Base-by-base conservation (phyloP, 2,329 filamentous ascomycete species). In the Talaromyces sp. region DNA sequence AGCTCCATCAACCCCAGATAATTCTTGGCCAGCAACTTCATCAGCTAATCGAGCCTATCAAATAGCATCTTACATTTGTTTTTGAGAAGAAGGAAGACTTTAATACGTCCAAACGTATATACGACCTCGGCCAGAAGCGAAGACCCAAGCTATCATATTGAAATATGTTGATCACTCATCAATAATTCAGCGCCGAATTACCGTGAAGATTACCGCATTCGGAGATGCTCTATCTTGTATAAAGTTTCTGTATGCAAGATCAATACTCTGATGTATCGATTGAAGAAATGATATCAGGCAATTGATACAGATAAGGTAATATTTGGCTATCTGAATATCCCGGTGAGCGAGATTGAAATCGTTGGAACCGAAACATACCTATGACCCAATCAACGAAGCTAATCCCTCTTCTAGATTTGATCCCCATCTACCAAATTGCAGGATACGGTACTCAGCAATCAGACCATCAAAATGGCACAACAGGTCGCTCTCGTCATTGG, bases 401-500 rank as follows among this genome's bases (percentile, higher is more conserved):
- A 15, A 25, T 25, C 13, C 11, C 6, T n/a, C 15, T n/a, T 19
- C 15, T 15, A 52, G 25, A 31, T 33, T n/a, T 27, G 7, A 31
- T 17, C 5, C 15, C 31, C 13, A 9, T 25, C 5, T 31, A 31
- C 27, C 27, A 31, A 31, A 31, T 5, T 5, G 27, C 27, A 31
- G 6, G 1, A 31, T 31, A 31, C 27, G 7, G 27, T 6, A 31
- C 27, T 31, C 27, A 6, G 27, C 27, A 31, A 31, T 10, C 43
- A 45, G n/a, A 17, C 4, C n/a, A n/a, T 2, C 7, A 67, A 27
- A 64, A 73, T 71, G 70, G 41, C 68, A 13, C 69, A 74, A 22
- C 71, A 69, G 9, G 89, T 93, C 7, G 90, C 89, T 22, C 82
- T 93, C 22, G 81, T 94, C 4, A 84, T 93, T 22, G 91, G 91